These are phyloP conservation scores for Botrytis medusae DNA, from an alignment of 2,329 filamentous ascomycete genomes.

Conservation along the genomic window DNA sequence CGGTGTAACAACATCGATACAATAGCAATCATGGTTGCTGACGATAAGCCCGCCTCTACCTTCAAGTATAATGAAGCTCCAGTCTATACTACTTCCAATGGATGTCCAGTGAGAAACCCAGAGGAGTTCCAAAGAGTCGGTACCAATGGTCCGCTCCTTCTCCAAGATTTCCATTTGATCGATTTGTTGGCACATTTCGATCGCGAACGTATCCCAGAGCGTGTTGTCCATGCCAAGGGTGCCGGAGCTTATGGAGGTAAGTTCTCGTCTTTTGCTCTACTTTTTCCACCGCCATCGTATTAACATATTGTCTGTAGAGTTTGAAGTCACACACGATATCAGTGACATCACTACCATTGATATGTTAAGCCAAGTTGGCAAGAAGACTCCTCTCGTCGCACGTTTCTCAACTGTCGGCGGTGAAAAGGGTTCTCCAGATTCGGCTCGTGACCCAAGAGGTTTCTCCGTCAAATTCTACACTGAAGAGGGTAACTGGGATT, in stretches of 20 bases:
- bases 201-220: conserved; percentile 53
- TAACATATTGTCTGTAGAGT: conserved; percentile 30
- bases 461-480: conserved; percentile 73
- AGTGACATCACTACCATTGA: conserved; percentile 33
- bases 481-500: conserved; percentile 69
- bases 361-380: conserved; percentile 57
- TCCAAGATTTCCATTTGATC: conserved; percentile 66
- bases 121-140: conserved; percentile 55
- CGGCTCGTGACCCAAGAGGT: conserved; percentile 65
- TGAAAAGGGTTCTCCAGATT: conserved; percentile 66
- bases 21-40: conserved; percentile 44
- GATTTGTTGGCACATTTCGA: conserved; percentile 58
- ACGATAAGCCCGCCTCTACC: conserved; percentile 47
- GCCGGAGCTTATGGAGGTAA: conserved; percentile 39
- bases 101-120: conserved; percentile 55
- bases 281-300: conserved; percentile 6
- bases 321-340: conserved; percentile 39
- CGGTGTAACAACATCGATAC: neutral
- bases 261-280: conserved; percentile 3
- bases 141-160: conserved; percentile 56
- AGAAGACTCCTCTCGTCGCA: conserved; percentile 64
- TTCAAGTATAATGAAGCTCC: conserved; percentile 58
- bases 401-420: conserved; percentile 73
- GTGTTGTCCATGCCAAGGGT: conserved; percentile 58
- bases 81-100: conserved; percentile 60